Conservation (phyloP, 805 yeast genomes). For the Starmera pachycereana region DNA sequence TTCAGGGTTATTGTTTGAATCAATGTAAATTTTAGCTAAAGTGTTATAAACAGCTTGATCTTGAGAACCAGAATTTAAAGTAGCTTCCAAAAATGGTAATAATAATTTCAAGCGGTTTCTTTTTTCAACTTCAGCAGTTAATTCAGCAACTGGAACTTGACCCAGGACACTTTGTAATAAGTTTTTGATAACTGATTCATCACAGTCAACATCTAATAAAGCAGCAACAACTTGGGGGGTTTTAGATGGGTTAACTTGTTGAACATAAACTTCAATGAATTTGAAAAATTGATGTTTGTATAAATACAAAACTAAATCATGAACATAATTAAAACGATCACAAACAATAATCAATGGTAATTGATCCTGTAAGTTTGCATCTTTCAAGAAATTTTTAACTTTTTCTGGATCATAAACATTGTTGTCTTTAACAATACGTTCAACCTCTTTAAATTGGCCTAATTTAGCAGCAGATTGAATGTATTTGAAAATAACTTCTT, state of each 20-base stretch:
- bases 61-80: constrained; percentile 71
- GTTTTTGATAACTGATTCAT: constrained; percentile 74
- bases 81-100: constrained; percentile 87
- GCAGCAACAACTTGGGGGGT: constrained; percentile 97
- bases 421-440: constrained; percentile 90
- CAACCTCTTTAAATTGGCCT: constrained; percentile 89
- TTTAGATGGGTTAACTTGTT: constrained; percentile 91
- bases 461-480: constrained; percentile 88
- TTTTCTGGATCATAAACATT: constrained; percentile 93
- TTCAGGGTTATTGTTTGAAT: constrained; percentile 95
- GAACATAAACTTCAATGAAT: constrained; percentile 95
- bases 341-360: constrained; percentile 93
- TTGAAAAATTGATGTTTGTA: constrained; percentile 95
- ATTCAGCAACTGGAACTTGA: constrained; percentile 83
- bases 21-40: constrained; percentile 94
- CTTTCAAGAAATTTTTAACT: constrained; percentile 94
- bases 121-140: constrained; percentile 92
- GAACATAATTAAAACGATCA: constrained; percentile 84
- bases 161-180: constrained; percentile 81
- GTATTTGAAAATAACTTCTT: constrained; percentile 92
- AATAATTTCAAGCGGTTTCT: constrained; percentile 87
- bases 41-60: constrained; percentile 93
- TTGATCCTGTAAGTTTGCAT: constrained; percentile 88
- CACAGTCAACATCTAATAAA: constrained; percentile 93
- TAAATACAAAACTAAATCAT: constrained; percentile 84